These are phyloP conservation scores for Phytomonas sp. DNA, from an alignment of 208 protist genomes.

Conservation along the genomic window DNA sequence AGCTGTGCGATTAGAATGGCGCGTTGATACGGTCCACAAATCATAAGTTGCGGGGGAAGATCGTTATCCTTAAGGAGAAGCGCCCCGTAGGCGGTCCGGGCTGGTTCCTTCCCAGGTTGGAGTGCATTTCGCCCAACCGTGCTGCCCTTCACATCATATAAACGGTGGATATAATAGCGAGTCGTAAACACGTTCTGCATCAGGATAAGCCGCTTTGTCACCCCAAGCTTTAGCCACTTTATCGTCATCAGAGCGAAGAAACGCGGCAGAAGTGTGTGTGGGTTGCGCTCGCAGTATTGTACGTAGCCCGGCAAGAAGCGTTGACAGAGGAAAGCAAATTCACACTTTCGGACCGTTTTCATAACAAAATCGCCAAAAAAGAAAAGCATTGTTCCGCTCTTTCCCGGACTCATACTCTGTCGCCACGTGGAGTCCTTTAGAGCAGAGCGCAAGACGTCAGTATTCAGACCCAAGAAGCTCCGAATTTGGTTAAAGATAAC, in stretches of 20 bases:
- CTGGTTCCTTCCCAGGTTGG: constrained; percentile 36
- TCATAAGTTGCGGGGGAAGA: constrained; percentile 73
- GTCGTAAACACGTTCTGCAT: constrained; percentile 92
- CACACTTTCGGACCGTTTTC: constrained; percentile 76
- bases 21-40: constrained; percentile 64
- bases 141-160: constrained; percentile 91
- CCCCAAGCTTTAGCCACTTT: constrained; percentile 36
- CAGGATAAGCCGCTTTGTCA: constrained; percentile 71
- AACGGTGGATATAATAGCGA: constrained; percentile 80
- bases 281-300: constrained; percentile 72
- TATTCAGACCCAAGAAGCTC: constrained; percentile 52
- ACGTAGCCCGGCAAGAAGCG: constrained; percentile 68
- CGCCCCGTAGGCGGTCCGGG: constrained; percentile 71
- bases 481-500: constrained; percentile 78
- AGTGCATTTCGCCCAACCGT: constrained; percentile 62
- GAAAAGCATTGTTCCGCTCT: constrained; percentile 75
- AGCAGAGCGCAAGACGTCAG: constrained; percentile 33
- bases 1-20: constrained; percentile 83
- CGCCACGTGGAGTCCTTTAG: constrained; percentile 47
- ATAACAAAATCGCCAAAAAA: constrained; percentile 88
- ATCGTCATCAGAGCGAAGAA: constrained; percentile 82
- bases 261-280: constrained; percentile 74
- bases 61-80: constrained; percentile 86
- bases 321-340: constrained; percentile 63
- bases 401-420: constrained; percentile 71